Evolutionary conservation across 2,329 filamentous ascomycete genomes (phyloP).

Genomic region (Aspergillus sergii): DNA sequence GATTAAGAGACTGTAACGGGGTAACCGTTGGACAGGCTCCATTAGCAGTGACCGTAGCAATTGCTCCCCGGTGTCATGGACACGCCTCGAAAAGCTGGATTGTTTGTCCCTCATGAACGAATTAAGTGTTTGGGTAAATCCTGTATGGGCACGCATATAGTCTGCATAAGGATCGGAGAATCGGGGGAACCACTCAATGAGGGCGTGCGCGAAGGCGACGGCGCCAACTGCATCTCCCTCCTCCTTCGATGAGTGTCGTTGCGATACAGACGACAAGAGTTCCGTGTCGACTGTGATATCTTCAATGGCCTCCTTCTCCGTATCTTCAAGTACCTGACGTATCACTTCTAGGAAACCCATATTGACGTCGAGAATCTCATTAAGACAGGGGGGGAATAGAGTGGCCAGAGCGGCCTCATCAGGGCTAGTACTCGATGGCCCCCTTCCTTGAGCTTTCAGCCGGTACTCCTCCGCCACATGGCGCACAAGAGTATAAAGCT

Average conservation of each 20-base stretch:
- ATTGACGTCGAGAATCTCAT: slow-evolving; percentile 80
- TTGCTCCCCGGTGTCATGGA: slow-evolving; percentile 86
- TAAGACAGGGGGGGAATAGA: slow-evolving; percentile 79
- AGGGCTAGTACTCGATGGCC: slow-evolving; percentile 67
- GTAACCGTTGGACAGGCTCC: slow-evolving; percentile 91
- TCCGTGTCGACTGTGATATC: slow-evolving; percentile 68
- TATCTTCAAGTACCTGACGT: slow-evolving; percentile 75
- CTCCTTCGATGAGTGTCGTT: slow-evolving; percentile 49
- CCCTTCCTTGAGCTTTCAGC: slow-evolving; percentile 63
- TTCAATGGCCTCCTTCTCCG: slow-evolving; percentile 75
- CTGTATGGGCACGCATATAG: slow-evolving; percentile 87
- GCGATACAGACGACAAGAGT: slow-evolving; percentile 50
- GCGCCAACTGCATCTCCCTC: slow-evolving; percentile 75
- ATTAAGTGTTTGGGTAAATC: slow-evolving; percentile 80
- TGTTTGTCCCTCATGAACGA: slow-evolving; percentile 74
- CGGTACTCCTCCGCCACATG: slow-evolving; percentile 80
- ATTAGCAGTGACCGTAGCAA: slow-evolving; percentile 87
- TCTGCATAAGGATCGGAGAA: slow-evolving; percentile 91
- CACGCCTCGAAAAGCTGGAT: slow-evolving; percentile 78
- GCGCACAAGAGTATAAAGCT: slow-evolving; percentile 80
- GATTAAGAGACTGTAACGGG: slow-evolving; percentile 92
- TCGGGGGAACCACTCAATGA: slow-evolving; percentile 89
- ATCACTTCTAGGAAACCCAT: slow-evolving; percentile 77
- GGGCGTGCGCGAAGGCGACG: slow-evolving; percentile 73
- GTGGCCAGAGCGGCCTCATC: slow-evolving; percentile 71